Evolutionary conservation across 2,329 filamentous ascomycete species (phyloP).

Genomic region (Metarhizium album): DNA sequence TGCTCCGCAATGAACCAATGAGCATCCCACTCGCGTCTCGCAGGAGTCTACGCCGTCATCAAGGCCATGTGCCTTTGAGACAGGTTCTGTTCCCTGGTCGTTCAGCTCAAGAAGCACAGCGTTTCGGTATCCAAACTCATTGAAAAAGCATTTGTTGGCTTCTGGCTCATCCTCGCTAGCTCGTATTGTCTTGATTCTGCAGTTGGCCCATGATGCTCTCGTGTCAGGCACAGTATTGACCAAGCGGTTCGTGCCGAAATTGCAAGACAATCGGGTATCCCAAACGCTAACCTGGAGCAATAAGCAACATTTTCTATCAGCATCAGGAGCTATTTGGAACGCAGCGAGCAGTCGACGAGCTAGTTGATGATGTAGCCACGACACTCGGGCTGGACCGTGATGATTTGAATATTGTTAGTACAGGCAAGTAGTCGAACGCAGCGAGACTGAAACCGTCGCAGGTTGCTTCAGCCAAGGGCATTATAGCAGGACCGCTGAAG

Average conservation of each 20-base stretch:
- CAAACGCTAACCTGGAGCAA: background rate
- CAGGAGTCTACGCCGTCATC: slow-evolving; percentile 8
- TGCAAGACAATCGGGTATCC: too few species aligned
- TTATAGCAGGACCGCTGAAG: slow-evolving; percentile 49
- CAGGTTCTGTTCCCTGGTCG: slow-evolving; percentile 36
- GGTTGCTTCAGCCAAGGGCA: slow-evolving; percentile 65
- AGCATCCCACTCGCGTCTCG: slow-evolving; percentile 17
- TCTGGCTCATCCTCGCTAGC: slow-evolving; percentile 25
- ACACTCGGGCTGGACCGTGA: slow-evolving; percentile 55
- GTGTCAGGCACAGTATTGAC: slow-evolving; percentile 43
- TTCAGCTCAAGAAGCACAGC: slow-evolving; percentile 34
- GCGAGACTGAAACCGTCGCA: slow-evolving; percentile 19
- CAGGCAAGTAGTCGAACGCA: background rate
- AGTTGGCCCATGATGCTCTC: slow-evolving; percentile 48
- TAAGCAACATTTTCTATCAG: slow-evolving; percentile 71
- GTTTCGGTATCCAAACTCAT: slow-evolving; percentile 34
- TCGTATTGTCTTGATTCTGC: slow-evolving; percentile 45
- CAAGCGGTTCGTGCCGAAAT: slow-evolving; percentile 40
- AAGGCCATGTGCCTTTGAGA: slow-evolving; percentile 1
- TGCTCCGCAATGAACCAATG: slow-evolving; percentile 16
- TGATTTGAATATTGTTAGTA: slow-evolving; percentile 57
- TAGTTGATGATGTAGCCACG: slow-evolving; percentile 64
- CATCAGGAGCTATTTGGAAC: slow-evolving; percentile 60
- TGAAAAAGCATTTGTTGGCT: background rate
- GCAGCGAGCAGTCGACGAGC: slow-evolving; percentile 57